Evolutionary conservation across 2,329 filamentous ascomycete species (phyloP).

Genomic region (Gnomoniopsis smithogilvyi): DNA sequence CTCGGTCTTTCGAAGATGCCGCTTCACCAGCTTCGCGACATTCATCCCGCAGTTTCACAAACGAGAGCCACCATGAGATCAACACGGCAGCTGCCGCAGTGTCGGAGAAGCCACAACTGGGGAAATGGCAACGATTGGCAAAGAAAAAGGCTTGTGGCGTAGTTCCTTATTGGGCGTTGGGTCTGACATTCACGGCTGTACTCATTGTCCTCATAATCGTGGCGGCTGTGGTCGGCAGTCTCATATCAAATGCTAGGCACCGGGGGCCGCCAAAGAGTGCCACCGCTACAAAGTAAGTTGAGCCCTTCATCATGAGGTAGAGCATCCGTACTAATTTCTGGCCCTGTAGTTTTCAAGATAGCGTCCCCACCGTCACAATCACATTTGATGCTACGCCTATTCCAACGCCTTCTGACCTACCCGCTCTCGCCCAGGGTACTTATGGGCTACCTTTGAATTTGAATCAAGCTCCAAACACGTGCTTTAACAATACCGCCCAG

Average conservation of each 20-base stretch:
- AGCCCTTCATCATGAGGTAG: neutral
- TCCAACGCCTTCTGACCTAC: constrained; percentile 47
- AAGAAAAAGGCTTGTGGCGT: constrained; percentile 55
- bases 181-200: constrained; percentile 44
- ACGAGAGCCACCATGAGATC: constrained; percentile 51
- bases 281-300: constrained; percentile 24
- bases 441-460: constrained; percentile 54
- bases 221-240: constrained; percentile 53
- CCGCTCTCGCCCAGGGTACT: constrained; percentile 50
- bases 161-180: constrained; percentile 60
- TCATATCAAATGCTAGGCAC: constrained; percentile 29
- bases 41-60: constrained; percentile 49
- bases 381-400: constrained; percentile 51
- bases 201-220: constrained; percentile 53
- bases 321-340: constrained; percentile 13
- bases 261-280: constrained; percentile 24
- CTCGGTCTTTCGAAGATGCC: constrained; percentile 46
- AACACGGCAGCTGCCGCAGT: constrained; percentile 45
- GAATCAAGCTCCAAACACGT: constrained; percentile 48
- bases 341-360: constrained; percentile 18
- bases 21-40: constrained; percentile 47
- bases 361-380: constrained; percentile 28
- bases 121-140: constrained; percentile 51
- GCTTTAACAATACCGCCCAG: constrained; percentile 54
- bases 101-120: constrained; percentile 47